Evolutionary conservation across 2,329 filamentous ascomycete genomes (phyloP), one percentile per base, ranked within the genome.

Genomic region (Chrysoporthe deuterocubensis): DNA sequence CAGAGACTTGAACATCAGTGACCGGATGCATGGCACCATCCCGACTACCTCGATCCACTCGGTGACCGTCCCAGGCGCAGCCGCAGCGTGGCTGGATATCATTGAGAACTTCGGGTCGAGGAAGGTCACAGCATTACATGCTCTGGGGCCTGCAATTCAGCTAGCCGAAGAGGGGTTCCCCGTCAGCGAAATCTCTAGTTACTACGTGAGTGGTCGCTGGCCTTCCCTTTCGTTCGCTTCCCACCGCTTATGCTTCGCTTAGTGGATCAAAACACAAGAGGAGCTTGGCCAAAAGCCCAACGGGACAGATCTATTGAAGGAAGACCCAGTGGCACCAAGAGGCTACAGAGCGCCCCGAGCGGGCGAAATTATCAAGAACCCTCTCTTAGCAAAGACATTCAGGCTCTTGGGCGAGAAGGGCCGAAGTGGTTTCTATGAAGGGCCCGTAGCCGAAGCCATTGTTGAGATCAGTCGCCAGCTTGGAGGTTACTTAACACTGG

Each of bases 351-450:
- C 91, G 0, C 95, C 95, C 0, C 82, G 80, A 1, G 83, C 93
- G 0, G 95, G 95, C 4, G 94, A 98, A 75, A 86, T 97, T 67
- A 90, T 97, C 84, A 92, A 89, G 80, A 96, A 96, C 71, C 90
- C 90, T 0, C 89, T 87, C 0, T 82, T 98, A 9, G 94, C 92
- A 0, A 84, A 86, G 56, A 97, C 94, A 0, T 97, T 97, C 79
- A 86, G 90, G 62, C 80, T 89, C 0, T 82, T 98, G 9, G 94
- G 89, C 0, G 84, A 89, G 42, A 83, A 96, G 64, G 94, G 94
- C 6, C 97, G 94, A 78, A 87, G 88, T 71, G 95, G 94, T 0
- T 98, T 97, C 81, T 98, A 98, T 76, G 86, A 89, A 50, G 95
- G 95, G 0, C 84, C 88, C 14, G 88, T 97, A 56, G 95, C 92